Conservation (phyloP, 345 rosid species). For the Cochlearia excelsa region DNA sequence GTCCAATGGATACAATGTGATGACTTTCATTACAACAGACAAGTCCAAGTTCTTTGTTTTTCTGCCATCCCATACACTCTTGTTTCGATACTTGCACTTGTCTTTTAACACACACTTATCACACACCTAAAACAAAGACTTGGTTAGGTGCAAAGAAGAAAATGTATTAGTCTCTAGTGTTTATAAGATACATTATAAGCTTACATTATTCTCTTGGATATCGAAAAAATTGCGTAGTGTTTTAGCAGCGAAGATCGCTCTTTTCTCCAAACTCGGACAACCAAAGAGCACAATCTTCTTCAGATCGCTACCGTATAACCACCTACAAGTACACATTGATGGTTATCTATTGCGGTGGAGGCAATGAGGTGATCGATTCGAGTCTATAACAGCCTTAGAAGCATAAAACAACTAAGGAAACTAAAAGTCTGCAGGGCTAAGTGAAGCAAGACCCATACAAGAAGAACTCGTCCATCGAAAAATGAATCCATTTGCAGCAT, state of each 20-base stretch:
- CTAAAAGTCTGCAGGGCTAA: no score
- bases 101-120: slow-evolving; percentile 51
- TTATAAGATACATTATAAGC: slow-evolving; percentile 4
- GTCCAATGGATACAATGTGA: slow-evolving; percentile 54
- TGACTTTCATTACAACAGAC: slow-evolving; percentile 57
- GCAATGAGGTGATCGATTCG: slow-evolving; percentile 1
- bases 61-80: slow-evolving; percentile 44
- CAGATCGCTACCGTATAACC: slow-evolving; percentile 74
- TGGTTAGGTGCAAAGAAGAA: slow-evolving; percentile 5
- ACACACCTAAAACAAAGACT: slow-evolving; percentile 54
- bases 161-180: not conserved
- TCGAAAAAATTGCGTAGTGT: slow-evolving; percentile 58
- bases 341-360: not conserved
- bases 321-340: slow-evolving; percentile 41
- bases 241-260: slow-evolving; percentile 60
- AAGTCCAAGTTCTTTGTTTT: slow-evolving; percentile 44
- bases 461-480: not conserved
- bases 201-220: slow-evolving; percentile 67
- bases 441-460: not conserved
- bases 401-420: not conserved
- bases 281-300: slow-evolving; percentile 64
- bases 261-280: slow-evolving; percentile 59
- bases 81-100: slow-evolving; percentile 61
- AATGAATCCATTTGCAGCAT: no score
- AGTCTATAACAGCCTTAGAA: not conserved